A percentile compares a stretch with the other conserved stretches of the same genome.
Conservation (phyloP, 441 rosid species). For the Eruca vesicaria region DNA sequence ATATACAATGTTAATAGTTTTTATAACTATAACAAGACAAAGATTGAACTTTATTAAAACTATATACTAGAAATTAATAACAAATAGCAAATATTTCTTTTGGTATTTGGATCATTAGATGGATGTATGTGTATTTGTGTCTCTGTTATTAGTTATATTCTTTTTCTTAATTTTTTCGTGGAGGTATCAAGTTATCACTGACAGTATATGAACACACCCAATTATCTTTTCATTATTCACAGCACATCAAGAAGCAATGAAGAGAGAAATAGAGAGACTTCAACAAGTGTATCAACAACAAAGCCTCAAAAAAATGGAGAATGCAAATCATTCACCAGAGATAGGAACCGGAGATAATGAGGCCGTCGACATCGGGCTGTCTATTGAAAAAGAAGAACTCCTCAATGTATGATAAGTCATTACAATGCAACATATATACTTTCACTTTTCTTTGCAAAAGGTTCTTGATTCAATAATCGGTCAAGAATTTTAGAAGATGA, state of each 20-base stretch:
- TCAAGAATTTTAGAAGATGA: background rate
- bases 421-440: slow-evolving; percentile 31
- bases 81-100: background rate
- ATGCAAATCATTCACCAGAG: slow-evolving; percentile 19
- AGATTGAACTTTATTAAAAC: background rate
- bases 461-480: slow-evolving; percentile 9
- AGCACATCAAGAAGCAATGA: slow-evolving; percentile 81
- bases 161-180: background rate
- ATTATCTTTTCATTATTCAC: slow-evolving; percentile 1
- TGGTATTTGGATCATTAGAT: background rate
- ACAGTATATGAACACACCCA: slow-evolving; percentile 7
- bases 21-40: background rate
- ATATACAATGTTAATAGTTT: background rate
- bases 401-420: slow-evolving; percentile 18
- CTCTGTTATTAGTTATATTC: background rate
- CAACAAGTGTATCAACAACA: slow-evolving; percentile 71
- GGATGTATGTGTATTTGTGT: background rate
- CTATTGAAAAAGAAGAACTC: slow-evolving; percentile 8
- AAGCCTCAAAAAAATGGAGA: slow-evolving; percentile 49
- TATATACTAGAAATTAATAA: background rate
- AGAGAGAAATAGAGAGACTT: slow-evolving; percentile 81
- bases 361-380: slow-evolving; percentile 22
- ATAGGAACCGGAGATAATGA: slow-evolving; percentile 17
- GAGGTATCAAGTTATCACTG: slow-evolving; percentile 14
- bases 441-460: slow-evolving; percentile 4